Conservation (phyloP, 2,329 filamentous ascomycete genomes). For the Colletotrichum graminicola region DNA sequence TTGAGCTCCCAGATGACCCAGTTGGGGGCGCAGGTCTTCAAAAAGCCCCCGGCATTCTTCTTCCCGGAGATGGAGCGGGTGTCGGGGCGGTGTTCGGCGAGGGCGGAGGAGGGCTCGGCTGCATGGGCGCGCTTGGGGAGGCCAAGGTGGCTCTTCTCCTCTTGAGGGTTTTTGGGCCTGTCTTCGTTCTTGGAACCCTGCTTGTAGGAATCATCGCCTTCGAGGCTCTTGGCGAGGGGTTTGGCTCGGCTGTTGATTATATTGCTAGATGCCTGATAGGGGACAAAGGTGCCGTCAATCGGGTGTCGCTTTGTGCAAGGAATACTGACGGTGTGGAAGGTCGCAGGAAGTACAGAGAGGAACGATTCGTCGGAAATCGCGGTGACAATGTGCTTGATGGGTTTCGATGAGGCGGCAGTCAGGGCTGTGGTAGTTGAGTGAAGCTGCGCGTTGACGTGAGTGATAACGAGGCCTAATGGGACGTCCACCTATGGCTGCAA, state of each 20-base stretch:
- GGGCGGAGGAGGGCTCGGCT: neutral
- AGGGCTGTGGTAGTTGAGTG: neutral
- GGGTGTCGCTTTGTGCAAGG: neutral
- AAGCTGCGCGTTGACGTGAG: neutral
- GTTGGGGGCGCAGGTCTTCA: conserved; percentile 12
- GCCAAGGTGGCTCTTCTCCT: neutral
- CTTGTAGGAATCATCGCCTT: too few species aligned
- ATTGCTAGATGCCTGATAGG: neutral
- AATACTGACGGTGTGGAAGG: neutral
- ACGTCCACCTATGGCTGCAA: neutral
- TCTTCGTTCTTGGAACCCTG: neutral
- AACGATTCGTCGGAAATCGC: neutral
- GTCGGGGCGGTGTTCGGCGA: neutral
- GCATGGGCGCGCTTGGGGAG: neutral
- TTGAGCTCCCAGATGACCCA: conserved; percentile 25
- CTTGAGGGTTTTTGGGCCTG: neutral
- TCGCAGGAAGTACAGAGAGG: neutral
- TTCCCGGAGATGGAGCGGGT: neutral
- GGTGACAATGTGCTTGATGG: neutral
- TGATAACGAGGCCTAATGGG: neutral
- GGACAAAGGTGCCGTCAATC: neutral
- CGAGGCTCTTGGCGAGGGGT: neutral
- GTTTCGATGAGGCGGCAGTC: neutral
- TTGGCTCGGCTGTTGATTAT: neutral
- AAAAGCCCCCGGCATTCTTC: neutral